Evolutionary conservation across 2,329 filamentous ascomycete species (phyloP), one percentile per base, ranked within the genome.

Genomic region (Colletotrichum godetiae): DNA sequence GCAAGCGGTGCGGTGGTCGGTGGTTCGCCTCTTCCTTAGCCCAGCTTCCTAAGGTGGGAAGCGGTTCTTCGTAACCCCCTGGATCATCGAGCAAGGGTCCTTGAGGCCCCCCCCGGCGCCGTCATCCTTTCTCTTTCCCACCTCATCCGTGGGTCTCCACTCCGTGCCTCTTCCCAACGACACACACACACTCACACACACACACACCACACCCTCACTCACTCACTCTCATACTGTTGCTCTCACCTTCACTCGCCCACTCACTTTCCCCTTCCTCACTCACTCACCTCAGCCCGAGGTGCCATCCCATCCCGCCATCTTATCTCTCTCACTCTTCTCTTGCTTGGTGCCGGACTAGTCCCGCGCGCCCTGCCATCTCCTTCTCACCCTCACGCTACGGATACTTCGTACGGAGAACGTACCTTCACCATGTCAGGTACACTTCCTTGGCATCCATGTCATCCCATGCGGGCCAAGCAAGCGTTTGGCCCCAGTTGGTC

Each of bases 381-480:
- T 69, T 53, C 27, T 27, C 31, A 37, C 63, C 27, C 68, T 31
- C 46, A 27, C 29, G 33, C 31, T 35, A 53, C 11, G 29, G 24
- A 29, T 29, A 29, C 27, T 4, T 29, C 27, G 27, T 29, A 29
- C 27, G 27, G 27, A 29, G 27, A 29, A 29, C 5, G 27, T n/a
- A 49, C 29, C 15, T n/a, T 56, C 27, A 27, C 33, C 27, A 59
- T 33, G 35, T 60, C 27, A 11, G 13, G 42, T 27, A 24, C 27
- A 49, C 42, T 22, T n/a, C 19, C 60, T 15, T 29, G 27, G 46
- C 56, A 22, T 31, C 67, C 58, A 64, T 63, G 65, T 64, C 52
- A 37, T 72, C 49, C 66, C 46, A 69, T 70, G 70, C 55, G 46
- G 35, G 53, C 70, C 66, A 73, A 73, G 70, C 59, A 69, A 55